Base-by-base conservation (phyloP, 768 basidiomycete species). In the Suillus hirtellus region DNA sequence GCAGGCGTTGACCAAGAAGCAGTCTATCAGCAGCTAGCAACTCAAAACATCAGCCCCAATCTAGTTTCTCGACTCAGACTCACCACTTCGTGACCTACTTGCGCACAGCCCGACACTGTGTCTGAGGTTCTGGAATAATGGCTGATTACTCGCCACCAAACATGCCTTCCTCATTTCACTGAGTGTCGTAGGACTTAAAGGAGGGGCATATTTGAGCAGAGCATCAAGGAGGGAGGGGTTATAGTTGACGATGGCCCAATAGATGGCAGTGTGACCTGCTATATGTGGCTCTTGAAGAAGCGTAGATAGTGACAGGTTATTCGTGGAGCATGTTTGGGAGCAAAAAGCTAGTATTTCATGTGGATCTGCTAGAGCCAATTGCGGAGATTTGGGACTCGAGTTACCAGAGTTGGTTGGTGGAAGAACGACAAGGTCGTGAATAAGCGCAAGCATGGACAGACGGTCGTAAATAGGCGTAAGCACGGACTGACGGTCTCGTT, bases 151-250 rank as follows among this genome's bases (percentile, higher is more conserved):
- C 46, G 59, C 65, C 11, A 68, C 63, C 14, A 91, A 77, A 68
- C 91, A 93, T 1, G 89, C 90, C 2, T 82, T 79, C 8, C 89
- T 84, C 49, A 90, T 79, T 31, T 93, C 91, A 6, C 81, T 81
- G 11, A 86, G 77, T 1, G 87, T 84, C 34, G 63, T 67, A 3
- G 68, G 40, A 2, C 73, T 68, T 11, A 84, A 67, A 8, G 82
- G 81, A 0, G 79, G 56, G 0, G 88, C 81, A 63, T 84, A 78
- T 0, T 80, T 77, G 62, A 92, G 75, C 12, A 91, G 73, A 0
- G 82, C 81, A 24, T 85, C 73, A 2, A 89, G 71, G 35, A 83
- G 67, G 43, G 76, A 64, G n/a, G 68, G 19, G 34, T 68, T 67
- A 37, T 85, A 83, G 66, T 74, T 64, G 49, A 73, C 65, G 11